These are phyloP conservation scores for Flaveria sonorensis DNA, from an alignment of 129 eudicot species.

Conservation along the genomic window DNA sequence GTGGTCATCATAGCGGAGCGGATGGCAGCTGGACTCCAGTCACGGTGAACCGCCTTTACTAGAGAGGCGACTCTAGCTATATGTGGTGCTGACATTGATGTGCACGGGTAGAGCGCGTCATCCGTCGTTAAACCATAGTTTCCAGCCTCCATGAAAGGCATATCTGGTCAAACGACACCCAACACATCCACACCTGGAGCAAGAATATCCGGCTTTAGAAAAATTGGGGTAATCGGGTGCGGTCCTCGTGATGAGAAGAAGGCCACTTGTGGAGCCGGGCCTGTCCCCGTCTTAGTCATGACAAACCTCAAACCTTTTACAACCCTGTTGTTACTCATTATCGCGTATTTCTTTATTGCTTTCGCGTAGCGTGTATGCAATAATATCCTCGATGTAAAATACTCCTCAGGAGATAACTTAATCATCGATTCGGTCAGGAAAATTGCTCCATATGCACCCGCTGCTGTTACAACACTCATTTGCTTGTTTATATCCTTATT, in stretches of 20 bases:
- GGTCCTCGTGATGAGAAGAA: slow-evolving; percentile 54
- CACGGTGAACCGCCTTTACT: slow-evolving; percentile 41
- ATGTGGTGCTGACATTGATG: slow-evolving; percentile 61
- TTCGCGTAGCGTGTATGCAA: slow-evolving; percentile 19
- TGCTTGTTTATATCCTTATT: slow-evolving; percentile 8
- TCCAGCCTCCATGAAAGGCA: slow-evolving; percentile 20
- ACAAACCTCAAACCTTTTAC: slow-evolving; percentile 42
- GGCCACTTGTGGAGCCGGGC: slow-evolving; percentile 46
- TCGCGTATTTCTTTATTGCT: slow-evolving; percentile 37
- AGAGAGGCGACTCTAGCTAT: slow-evolving; percentile 47
- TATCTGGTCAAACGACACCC: slow-evolving; percentile 40
- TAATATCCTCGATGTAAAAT: slow-evolving; percentile 17
- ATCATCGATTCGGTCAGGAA: slow-evolving; percentile 26
- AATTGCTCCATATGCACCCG: slow-evolving; percentile 36
- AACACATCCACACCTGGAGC: slow-evolving; percentile 53
- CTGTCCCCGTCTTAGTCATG: slow-evolving; percentile 37
- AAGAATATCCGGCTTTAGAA: slow-evolving; percentile 53
- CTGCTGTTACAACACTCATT: neutral
- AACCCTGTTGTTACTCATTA: neutral
- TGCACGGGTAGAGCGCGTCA: slow-evolving; percentile 42
- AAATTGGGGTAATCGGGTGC: slow-evolving; percentile 26
- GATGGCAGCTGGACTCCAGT: slow-evolving; percentile 63
- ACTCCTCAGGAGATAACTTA: slow-evolving; percentile 8
- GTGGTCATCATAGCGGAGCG: slow-evolving; percentile 64
- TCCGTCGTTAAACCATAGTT: slow-evolving; percentile 32